These are phyloP conservation scores for Skeletonema tropicum DNA, from an alignment of 108 stramenopile genomes.

Conservation along the genomic window DNA sequence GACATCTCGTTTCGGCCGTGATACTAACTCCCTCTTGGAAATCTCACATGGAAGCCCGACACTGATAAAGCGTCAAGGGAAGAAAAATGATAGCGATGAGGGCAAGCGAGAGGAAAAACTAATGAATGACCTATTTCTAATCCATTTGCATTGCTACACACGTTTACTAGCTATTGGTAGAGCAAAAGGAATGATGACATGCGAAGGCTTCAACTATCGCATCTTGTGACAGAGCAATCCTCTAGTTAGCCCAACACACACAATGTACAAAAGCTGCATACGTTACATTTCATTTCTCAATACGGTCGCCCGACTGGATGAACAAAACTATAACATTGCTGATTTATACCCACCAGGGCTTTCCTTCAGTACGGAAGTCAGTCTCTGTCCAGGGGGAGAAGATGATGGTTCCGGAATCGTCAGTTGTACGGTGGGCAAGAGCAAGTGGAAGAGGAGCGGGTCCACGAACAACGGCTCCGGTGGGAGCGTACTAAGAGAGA, in stretches of 20 bases:
- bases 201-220: not conserved
- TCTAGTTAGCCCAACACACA: not conserved
- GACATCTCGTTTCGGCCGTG: too few relatives aligned
- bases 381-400: constrained; percentile 95
- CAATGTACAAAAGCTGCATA: constrained; percentile 5
- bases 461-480: constrained; percentile 95
- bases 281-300: not conserved
- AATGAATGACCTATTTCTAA: too few relatives aligned
- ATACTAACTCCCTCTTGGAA: too few relatives aligned
- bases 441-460: constrained; percentile 96
- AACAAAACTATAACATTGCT: not conserved
- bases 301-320: not conserved
- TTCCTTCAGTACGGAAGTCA: constrained; percentile 95
- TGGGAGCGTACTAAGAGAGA: constrained; percentile 79
- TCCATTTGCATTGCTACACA: constrained; percentile 3
- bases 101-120: too few relatives aligned
- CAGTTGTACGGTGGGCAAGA: constrained; percentile 91
- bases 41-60: too few relatives aligned
- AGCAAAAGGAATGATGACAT: constrained; percentile 15
- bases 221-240: not conserved
- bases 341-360: constrained; percentile 95
- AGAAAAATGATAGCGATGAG: too few relatives aligned
- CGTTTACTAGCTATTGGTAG: constrained; percentile 19
- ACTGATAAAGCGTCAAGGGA: too few relatives aligned
- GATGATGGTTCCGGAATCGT: constrained; percentile 82